Evolutionary conservation across 2,329 filamentous ascomycete species (phyloP), one percentile per base, ranked within the genome.

Genomic region (Bipolaris gigantea): DNA sequence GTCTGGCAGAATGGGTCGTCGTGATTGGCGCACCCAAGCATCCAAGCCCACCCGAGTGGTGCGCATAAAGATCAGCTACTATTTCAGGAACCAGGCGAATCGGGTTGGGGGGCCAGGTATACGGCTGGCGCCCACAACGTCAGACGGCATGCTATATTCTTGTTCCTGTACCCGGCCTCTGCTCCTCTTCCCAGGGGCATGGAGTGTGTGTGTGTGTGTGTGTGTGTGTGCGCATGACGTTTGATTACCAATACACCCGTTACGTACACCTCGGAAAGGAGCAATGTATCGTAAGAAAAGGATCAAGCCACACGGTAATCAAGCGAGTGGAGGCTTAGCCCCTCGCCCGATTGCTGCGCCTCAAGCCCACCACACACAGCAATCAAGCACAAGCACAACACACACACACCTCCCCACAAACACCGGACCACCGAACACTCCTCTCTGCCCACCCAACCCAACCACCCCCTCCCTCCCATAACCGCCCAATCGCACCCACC

Each of bases 1-100:
- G 39, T 53, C 19, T 55, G 64, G 62, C 64, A 66, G 61, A 64
- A 66, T 65, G 50, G 3, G 4, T 1, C 1, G 0, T 11, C 6
- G 15, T 51, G 9, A 64, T 63, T 65, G 61, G 36, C 27, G 27
- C 27, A 25, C 11, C 8, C 38, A 11, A 40, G 19, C 11, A 25
- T 25, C 13, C 15, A 5, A 40, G 21, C 15, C 38, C n/a, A n/a
- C 19, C 15, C 59, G 59, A 50, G 44, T 41, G 32, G 9, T 27
- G 53, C 56, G 56, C 54, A 50, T 56, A 42, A 53, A 51, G 53
- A 33, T 10, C 23, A 21, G 13, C 11, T 41, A 43, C 59, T 62
- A 66, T 62, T 65, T 63, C 56, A 53, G 55, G 54, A 55, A 49
- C 21, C 35, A 25, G 16, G 41, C 33, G 19, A 25, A 16, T 16